These are phyloP conservation scores for Pseudofabraea citricarpa DNA, from an alignment of 2,329 filamentous ascomycete genomes.

Conservation along the genomic window DNA sequence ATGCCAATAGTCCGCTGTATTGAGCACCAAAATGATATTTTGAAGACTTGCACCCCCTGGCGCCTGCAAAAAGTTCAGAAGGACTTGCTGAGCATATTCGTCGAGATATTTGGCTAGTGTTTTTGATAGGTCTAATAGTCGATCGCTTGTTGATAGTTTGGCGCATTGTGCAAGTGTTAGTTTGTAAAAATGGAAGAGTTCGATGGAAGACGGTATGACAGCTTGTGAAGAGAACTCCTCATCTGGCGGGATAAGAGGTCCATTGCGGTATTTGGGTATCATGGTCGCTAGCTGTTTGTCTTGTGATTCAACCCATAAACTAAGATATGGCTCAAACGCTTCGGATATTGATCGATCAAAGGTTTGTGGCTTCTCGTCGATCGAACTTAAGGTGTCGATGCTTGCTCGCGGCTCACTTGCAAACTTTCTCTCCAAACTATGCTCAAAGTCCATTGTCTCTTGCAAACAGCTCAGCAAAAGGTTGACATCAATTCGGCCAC, in stretches of 20 bases:
- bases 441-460: constrained; percentile 95
- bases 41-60: constrained; percentile 54
- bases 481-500: constrained; percentile 82
- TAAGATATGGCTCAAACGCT: constrained; percentile 95
- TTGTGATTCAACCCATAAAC: constrained; percentile 94
- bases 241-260: constrained; percentile 73
- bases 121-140: constrained; percentile 77
- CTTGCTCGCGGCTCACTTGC: constrained; percentile 68
- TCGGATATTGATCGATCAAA: constrained; percentile 93
- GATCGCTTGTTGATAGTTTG: constrained; percentile 87
- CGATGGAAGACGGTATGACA: constrained; percentile 89
- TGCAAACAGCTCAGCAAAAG: constrained; percentile 83
- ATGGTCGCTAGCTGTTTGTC: constrained; percentile 80
- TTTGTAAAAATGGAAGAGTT: constrained; percentile 96
- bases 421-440: constrained; percentile 81
- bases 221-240: constrained; percentile 90
- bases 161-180: constrained; percentile 90
- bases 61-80: constrained; percentile 63
- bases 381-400: constrained; percentile 82
- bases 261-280: constrained; percentile 82
- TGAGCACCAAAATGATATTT: constrained; percentile 80
- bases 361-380: constrained; percentile 68
- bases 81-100: constrained; percentile 88
- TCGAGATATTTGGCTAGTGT: constrained; percentile 92
- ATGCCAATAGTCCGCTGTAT: constrained; percentile 97